A percentile compares a stretch with the other conserved stretches of the same genome.
phyloP scores from a whole-genome alignment of 1,139 yeast genomes.

The Kluyveromyces sp. region DNA sequence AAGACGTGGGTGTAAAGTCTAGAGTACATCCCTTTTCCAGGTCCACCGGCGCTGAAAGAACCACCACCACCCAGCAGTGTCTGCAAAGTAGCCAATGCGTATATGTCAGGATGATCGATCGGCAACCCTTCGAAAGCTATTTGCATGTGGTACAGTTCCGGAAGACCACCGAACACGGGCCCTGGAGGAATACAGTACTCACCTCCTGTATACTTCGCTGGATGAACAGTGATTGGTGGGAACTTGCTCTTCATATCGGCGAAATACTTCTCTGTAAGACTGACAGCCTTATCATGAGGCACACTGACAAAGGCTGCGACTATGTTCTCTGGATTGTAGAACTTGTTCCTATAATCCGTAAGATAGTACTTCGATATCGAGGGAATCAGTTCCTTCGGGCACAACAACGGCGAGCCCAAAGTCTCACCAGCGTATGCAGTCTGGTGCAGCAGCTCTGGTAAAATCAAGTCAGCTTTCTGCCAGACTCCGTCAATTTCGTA shows the following conservation, averaged over 20 bases:
- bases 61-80: slow-evolving; percentile 97
- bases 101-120: slow-evolving; percentile 76
- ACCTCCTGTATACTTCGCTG: slow-evolving; percentile 72
- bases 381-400: slow-evolving; percentile 65
- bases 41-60: slow-evolving; percentile 97
- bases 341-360: slow-evolving; percentile 53
- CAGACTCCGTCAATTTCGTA: slow-evolving; percentile 80
- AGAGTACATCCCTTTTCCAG: slow-evolving; percentile 99
- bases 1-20: slow-evolving; percentile 85
- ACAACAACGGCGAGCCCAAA: slow-evolving; percentile 77
- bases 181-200: slow-evolving; percentile 60
- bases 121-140: slow-evolving; percentile 87
- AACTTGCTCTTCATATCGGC: slow-evolving; percentile 49
- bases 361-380: slow-evolving; percentile 48
- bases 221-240: slow-evolving; percentile 33
- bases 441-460: slow-evolving; percentile 83
- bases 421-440: slow-evolving; percentile 71
- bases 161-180: slow-evolving; percentile 66
- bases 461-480: slow-evolving; percentile 75
- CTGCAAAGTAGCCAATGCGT: slow-evolving; percentile 85
- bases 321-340: slow-evolving; percentile 74
- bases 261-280: slow-evolving; percentile 53
- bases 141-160: slow-evolving; percentile 80
- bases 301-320: slow-evolving; percentile 90
- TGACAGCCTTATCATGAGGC: slow-evolving; percentile 61